Evolutionary conservation across 441 rosid species (phyloP), one percentile per base, ranked within the genome.

Genomic region (Populus hybrid): DNA sequence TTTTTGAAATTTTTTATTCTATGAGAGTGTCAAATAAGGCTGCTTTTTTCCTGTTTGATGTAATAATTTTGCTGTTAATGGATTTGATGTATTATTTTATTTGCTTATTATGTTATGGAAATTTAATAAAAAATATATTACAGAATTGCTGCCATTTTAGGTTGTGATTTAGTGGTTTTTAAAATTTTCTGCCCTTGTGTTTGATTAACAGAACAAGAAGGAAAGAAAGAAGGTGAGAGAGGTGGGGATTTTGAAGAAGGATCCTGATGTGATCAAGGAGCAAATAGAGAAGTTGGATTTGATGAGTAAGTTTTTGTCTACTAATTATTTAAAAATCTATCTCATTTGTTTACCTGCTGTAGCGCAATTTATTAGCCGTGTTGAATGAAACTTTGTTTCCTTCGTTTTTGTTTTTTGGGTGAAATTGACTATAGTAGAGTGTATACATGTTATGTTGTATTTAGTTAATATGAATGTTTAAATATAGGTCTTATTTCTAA

Each of bases 161-260:
- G 20, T 23, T 40, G 23, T 68, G 34, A 36, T 67, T 67, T n/a
- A 14, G 7, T 21, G 6, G 18, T n/a, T 68, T 9, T 4, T 34
- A 34, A 67, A 6, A 23, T 4, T 24, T 16, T 35, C 70, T 23
- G 21, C 42, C 1, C 40, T 28, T 59, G 73, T 32, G 69, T 50
- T 72, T 75, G 69, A 26, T 16, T 26, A 57, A 82, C 95, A 94
- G 98, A 95, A 94, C 86, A 95, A 95, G 91, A 95, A 92, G 77
- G 99, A 95, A 81, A 89, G 98, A 46, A 92, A 95, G 88, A 95
- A 95, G 87, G 99, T 95, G 82, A 91, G 99, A 82, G 99, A 95
- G 82, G 99, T 94, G 66, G 99, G 99, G 54, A 92, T 95, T 81
- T 81, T 94, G 88, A 95, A 95, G 88, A 95, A 95, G 85, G 99